Evolutionary conservation across 2,329 filamentous ascomycete species (phyloP), one percentile per base, ranked within the genome.

Genomic region (Pestalotiopsis sp.): DNA sequence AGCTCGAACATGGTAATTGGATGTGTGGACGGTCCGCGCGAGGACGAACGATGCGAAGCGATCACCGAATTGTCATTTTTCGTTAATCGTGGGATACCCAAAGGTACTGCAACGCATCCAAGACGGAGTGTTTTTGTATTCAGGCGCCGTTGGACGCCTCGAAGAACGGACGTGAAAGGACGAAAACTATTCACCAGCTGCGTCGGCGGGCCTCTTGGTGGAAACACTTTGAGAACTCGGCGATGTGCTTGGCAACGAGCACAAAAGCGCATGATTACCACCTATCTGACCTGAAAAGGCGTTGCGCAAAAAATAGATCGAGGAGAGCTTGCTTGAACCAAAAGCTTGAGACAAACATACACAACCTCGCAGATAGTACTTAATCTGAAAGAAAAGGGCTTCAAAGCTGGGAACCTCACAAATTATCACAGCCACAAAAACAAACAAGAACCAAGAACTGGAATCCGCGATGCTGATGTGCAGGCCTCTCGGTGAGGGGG

Each of bases 341-440:
- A 70, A 73, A 68, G 70, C 69, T 74, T 70, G 71, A 74, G 70
- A 74, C 70, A 69, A 68, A 68, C 68, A 70, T 62, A 76, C 68
- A 73, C 69, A 75, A 75, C 75, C 70, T 74, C 73, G 73, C 76
- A 78, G 75, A 76, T 78, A 78, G 76, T 70, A 76, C 72, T 71
- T 77, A 77, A 74, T 74, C 71, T 72, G 72, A 74, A 73, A 71
- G 69, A 70, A 70, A 71, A 52, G 65, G 62, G 70, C 71, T 72
- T 73, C 71, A 20, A 68, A 74, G 72, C 73, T 73, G 70, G 72
- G 66, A 74, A 62, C 14, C 23, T 36, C 12, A 36, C 40, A 52
- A 17, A n/a, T 40, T 20, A 27, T 25, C 49, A 12, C 20, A 17
- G 60, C n/a, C 25, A 59, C 27, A 61, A 69, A 67, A 31, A 38